Evolutionary conservation across 495 filamentous ascomycete species (phyloP).

Genomic region (Xylaria scruposa): DNA sequence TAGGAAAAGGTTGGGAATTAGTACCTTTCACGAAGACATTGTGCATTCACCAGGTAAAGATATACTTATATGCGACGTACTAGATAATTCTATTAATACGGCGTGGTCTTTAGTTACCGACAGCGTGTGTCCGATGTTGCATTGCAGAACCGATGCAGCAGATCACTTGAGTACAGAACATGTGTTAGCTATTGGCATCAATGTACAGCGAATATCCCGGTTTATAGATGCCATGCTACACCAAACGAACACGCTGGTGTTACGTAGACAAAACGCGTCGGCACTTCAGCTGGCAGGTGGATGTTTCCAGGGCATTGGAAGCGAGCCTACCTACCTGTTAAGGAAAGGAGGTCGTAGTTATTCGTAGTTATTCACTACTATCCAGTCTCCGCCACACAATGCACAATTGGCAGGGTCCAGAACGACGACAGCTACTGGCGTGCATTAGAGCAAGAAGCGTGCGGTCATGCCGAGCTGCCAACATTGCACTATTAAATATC

Average conservation of each 20-base stretch:
- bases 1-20: not conserved
- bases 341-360: conserved; percentile 5
- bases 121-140: not conserved
- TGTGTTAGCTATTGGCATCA: not conserved
- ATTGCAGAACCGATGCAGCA: not conserved
- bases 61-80: not conserved
- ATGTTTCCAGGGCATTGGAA: not conserved
- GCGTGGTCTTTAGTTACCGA: not conserved
- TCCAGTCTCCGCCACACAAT: not conserved
- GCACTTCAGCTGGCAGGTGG: conserved; percentile 8
- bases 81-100: not conserved
- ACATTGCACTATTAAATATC: not conserved
- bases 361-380: not conserved
- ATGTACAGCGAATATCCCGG: conserved; percentile 8
- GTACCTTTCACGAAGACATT: not conserved
- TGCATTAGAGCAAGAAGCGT: not conserved
- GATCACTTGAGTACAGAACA: not conserved
- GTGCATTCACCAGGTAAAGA: not conserved
- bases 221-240: not conserved
- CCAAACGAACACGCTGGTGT: not conserved
- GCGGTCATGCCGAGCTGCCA: conserved; percentile 1
- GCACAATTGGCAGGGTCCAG: not conserved
- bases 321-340: not conserved
- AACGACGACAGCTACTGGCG: not conserved
- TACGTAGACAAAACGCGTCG: not conserved